A percentile compares a stretch with the other conserved stretches of the same genome.
These are phyloP conservation scores for Neofusicoccum umdonicola DNA, from an alignment of 2,329 filamentous ascomycete species.

Conservation along the genomic window DNA sequence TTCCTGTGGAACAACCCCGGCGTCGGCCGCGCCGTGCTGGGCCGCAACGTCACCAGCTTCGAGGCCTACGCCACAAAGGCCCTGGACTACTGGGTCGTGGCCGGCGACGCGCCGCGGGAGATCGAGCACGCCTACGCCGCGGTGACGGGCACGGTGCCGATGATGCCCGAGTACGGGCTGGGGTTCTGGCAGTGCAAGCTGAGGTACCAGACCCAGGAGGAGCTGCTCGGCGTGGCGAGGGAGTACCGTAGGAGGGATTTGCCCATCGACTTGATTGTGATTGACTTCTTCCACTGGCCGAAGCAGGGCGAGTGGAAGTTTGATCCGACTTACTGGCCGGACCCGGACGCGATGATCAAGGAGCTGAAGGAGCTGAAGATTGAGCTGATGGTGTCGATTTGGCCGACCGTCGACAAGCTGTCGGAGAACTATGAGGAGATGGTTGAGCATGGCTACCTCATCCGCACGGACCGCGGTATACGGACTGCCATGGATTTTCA, in stretches of 20 bases:
- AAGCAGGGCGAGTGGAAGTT: constrained; percentile 68
- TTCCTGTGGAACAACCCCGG: constrained; percentile 66
- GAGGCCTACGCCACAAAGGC: constrained; percentile 58
- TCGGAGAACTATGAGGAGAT: constrained; percentile 63
- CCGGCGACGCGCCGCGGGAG: constrained; percentile 53
- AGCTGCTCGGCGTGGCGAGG: constrained; percentile 58
- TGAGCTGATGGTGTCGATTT: constrained; percentile 68
- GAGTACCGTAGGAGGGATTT: constrained; percentile 57
- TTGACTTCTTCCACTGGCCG: constrained; percentile 68
- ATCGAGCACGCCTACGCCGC: constrained; percentile 58
- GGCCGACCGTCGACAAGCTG: constrained; percentile 62
- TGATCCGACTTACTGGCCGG: constrained; percentile 62
- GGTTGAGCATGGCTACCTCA: constrained; percentile 59
- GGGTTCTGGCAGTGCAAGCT: constrained; percentile 70
- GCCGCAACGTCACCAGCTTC: constrained; percentile 61
- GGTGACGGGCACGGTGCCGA: constrained; percentile 59
- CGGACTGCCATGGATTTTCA: constrained; percentile 59
- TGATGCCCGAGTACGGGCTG: constrained; percentile 68
- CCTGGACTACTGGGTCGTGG: constrained; percentile 65
- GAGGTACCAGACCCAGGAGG: constrained; percentile 64
- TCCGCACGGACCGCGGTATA: constrained; percentile 60
- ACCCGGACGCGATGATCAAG: constrained; percentile 64
- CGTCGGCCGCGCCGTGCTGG: constrained; percentile 60
- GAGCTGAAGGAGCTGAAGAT: constrained; percentile 59
- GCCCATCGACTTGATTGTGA: constrained; percentile 64